phyloP scores from a whole-genome alignment of 140 eudicot genomes.

The Anethum foeniculum region DNA sequence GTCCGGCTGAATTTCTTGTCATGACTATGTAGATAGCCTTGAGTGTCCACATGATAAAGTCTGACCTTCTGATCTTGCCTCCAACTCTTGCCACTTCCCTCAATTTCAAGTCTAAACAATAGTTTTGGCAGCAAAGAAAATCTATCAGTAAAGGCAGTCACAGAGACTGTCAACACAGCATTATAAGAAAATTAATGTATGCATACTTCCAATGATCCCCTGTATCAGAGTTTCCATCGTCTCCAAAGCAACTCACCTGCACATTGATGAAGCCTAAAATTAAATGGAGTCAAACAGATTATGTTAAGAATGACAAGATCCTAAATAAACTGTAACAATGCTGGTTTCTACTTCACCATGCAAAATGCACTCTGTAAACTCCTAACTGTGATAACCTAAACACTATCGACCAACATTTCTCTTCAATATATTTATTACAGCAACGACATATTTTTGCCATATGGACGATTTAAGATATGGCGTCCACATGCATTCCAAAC shows the following conservation, averaged over 20 bases:
- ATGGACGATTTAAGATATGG: background rate
- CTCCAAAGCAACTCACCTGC: slow-evolving; percentile 97
- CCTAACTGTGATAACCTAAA: background rate
- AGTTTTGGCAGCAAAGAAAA: background rate
- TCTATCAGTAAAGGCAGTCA: background rate
- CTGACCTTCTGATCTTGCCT: slow-evolving; percentile 86
- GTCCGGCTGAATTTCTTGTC: slow-evolving; percentile 84
- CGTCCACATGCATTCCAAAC: background rate
- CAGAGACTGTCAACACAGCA: background rate
- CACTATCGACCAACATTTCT: background rate
- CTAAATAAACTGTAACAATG: slow-evolving; percentile 1
- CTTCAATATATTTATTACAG: background rate
- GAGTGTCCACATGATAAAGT: slow-evolving; percentile 82
- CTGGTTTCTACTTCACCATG: background rate
- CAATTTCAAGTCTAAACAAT: slow-evolving; percentile 52
- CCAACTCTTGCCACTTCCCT: slow-evolving; percentile 86
- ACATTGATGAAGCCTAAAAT: slow-evolving; percentile 15
- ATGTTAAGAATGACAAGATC: background rate
- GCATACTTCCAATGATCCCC: slow-evolving; percentile 94
- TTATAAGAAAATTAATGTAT: background rate
- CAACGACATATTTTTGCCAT: background rate
- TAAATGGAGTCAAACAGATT: background rate
- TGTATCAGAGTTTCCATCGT: slow-evolving; percentile 72
- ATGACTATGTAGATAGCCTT: slow-evolving; percentile 89
- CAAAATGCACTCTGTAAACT: background rate